phyloP scores from a whole-genome alignment of 805 yeast genomes.

The Yamadazyma olivae region DNA sequence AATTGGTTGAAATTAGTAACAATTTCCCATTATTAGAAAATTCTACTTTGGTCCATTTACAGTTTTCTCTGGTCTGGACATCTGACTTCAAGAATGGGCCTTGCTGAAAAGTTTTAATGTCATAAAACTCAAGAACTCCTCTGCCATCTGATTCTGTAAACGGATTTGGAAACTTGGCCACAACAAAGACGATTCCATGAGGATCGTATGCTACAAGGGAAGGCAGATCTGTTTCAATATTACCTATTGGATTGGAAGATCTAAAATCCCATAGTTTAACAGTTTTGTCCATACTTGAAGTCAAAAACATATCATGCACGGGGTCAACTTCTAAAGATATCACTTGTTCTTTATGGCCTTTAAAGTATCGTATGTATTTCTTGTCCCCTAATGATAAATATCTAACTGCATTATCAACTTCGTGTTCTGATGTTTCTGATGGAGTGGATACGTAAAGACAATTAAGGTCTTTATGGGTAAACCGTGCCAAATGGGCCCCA shows the following conservation, averaged over 20 bases:
- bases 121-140: conserved; percentile 51
- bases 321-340: conserved; percentile 73
- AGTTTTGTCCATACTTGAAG: conserved; percentile 73
- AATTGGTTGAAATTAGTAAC: conserved; percentile 55
- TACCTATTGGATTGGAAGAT: conserved; percentile 62
- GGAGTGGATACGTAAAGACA: conserved; percentile 82
- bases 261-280: conserved; percentile 87
- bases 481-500: conserved; percentile 84
- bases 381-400: conserved; percentile 75
- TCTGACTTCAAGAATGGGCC: conserved; percentile 45
- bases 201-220: conserved; percentile 74
- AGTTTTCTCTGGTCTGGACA: conserved; percentile 12
- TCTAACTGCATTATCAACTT: conserved; percentile 71
- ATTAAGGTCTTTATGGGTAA: conserved; percentile 69
- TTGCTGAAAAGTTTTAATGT: conserved; percentile 53
- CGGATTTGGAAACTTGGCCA: conserved; percentile 29
- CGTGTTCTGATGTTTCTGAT: conserved; percentile 13
- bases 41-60: conserved; percentile 57
- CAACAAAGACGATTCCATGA: conserved; percentile 76
- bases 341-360: conserved; percentile 82
- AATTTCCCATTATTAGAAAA: conserved; percentile 76
- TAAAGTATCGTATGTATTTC: conserved; percentile 77
- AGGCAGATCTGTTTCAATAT: conserved; percentile 49
- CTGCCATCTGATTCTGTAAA: neutral
- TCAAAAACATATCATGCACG: conserved; percentile 56